Conservation (phyloP, 1,139 yeast genomes). For the Diutina rugosa region DNA sequence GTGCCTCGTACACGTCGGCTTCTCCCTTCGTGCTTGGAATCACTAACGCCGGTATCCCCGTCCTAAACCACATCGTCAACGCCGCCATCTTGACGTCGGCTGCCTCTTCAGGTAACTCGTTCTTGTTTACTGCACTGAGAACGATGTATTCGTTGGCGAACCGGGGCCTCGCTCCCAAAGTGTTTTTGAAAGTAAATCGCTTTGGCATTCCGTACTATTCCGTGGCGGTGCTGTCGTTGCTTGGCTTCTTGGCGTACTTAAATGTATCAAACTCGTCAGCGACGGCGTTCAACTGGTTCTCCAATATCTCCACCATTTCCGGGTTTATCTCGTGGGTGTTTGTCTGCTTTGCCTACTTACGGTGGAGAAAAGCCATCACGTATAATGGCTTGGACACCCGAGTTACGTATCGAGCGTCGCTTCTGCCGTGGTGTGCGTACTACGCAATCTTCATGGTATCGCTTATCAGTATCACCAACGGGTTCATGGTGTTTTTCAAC, state of each 20-base stretch:
- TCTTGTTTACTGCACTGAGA: conserved; percentile 43
- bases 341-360: conserved; percentile 22
- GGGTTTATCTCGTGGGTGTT: conserved; percentile 58
- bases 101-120: conserved; percentile 43
- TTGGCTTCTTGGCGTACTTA: conserved; percentile 59
- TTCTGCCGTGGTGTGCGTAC: conserved; percentile 39
- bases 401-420: conserved; percentile 33
- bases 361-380: conserved; percentile 42
- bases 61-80: conserved; percentile 37
- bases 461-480: conserved; percentile 40
- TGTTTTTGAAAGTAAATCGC: conserved; percentile 40
- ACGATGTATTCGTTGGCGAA: conserved; percentile 41
- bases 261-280: conserved; percentile 42
- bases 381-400: conserved; percentile 28
- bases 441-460: conserved; percentile 30
- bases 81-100: conserved; percentile 39
- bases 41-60: conserved; percentile 14
- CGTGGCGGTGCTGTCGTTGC: conserved; percentile 39
- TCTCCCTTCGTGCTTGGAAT: conserved; percentile 2
- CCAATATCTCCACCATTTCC: conserved; percentile 58
- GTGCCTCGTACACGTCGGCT: conserved; percentile 1
- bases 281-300: conserved; percentile 51
- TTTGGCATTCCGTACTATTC: conserved; percentile 47
- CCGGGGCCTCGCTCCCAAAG: conserved; percentile 30
- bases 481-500: conserved; percentile 44